A percentile compares a stretch with the other conserved stretches of the same genome.
phyloP scores from a whole-genome alignment of 1,139 yeast species.

The Yamadazyma pseudoaaseri region DNA sequence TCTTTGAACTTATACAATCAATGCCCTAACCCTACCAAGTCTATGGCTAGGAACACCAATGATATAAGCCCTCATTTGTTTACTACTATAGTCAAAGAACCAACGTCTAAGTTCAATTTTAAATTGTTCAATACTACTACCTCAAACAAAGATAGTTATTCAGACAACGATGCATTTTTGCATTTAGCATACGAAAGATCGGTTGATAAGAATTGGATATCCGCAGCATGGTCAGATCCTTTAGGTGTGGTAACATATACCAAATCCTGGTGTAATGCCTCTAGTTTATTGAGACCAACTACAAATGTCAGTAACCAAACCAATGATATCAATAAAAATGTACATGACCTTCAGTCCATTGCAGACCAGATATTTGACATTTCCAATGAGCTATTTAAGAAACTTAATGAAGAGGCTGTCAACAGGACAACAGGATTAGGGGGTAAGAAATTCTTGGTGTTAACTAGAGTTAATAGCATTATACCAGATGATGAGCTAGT shows the following conservation, averaged over 20 bases:
- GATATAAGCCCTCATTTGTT: constrained; percentile 24
- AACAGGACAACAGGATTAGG: constrained; percentile 32
- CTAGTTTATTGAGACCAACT: constrained; percentile 11
- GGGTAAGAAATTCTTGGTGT: constrained; percentile 62
- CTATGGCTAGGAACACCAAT: constrained; percentile 4
- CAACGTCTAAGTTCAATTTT: constrained; percentile 51
- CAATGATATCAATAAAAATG: constrained; percentile 14
- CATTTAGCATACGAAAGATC: constrained; percentile 88
- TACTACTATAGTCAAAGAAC: constrained; percentile 45
- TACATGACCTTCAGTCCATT: constrained; percentile 31
- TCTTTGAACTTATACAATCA: constrained; percentile 66
- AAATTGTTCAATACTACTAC: constrained; percentile 35
- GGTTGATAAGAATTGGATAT: constrained; percentile 77
- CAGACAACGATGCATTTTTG: constrained; percentile 67
- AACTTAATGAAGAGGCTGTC: constrained; percentile 32
- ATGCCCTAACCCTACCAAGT: constrained; percentile 30
- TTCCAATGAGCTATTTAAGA: constrained; percentile 36
- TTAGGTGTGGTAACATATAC: constrained; percentile 63
- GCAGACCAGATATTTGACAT: constrained; percentile 42
- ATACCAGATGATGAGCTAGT: constrained; percentile 77
- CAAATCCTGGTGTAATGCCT: constrained; percentile 60
- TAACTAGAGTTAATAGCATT: constrained; percentile 68
- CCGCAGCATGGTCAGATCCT: constrained; percentile 90
- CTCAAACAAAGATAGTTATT: constrained; percentile 21
- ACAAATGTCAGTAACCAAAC: constrained; percentile 6